These are phyloP conservation scores for Amaranthus tricolor DNA, from an alignment of 179 eudicot genomes.

Conservation along the genomic window DNA sequence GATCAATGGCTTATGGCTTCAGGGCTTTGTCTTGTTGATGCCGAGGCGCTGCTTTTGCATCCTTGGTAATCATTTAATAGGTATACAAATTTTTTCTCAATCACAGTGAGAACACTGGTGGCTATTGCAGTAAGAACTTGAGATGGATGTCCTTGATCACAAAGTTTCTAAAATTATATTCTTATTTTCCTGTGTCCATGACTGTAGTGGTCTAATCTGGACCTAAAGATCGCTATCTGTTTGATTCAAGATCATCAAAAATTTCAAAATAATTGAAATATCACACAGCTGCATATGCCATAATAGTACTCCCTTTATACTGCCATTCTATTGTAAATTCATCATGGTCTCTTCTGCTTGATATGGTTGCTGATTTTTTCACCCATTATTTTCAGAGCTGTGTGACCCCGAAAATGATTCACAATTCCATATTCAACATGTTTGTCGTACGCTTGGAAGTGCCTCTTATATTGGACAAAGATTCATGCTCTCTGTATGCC, in stretches of 20 bases:
- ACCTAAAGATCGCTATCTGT: neutral
- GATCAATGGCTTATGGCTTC: neutral
- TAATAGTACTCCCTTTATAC: neutral
- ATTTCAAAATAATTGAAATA: neutral
- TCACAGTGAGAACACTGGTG: neutral
- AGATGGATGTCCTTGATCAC: slow-evolving; percentile 1
- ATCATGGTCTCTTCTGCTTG: neutral
- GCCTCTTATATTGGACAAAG: slow-evolving; percentile 70
- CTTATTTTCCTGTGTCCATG: neutral
- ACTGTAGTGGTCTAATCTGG: neutral
- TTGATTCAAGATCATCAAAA: neutral
- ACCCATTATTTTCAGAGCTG: slow-evolving; percentile 33
- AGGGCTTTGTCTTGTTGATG: neutral
- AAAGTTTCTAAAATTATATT: neutral
- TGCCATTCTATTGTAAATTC: neutral
- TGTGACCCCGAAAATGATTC: slow-evolving; percentile 37
- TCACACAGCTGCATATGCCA: neutral
- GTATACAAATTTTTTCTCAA: neutral
- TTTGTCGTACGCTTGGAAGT: slow-evolving; percentile 74
- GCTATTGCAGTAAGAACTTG: neutral
- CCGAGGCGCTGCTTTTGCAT: neutral
- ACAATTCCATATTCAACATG: slow-evolving; percentile 62
- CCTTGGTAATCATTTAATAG: neutral
- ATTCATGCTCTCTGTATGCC: slow-evolving; percentile 61
- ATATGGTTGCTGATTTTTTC: slow-evolving; percentile 13